Base-by-base conservation (phyloP, 2,329 filamentous ascomycete genomes). In the Clonostachys rhizophaga region DNA sequence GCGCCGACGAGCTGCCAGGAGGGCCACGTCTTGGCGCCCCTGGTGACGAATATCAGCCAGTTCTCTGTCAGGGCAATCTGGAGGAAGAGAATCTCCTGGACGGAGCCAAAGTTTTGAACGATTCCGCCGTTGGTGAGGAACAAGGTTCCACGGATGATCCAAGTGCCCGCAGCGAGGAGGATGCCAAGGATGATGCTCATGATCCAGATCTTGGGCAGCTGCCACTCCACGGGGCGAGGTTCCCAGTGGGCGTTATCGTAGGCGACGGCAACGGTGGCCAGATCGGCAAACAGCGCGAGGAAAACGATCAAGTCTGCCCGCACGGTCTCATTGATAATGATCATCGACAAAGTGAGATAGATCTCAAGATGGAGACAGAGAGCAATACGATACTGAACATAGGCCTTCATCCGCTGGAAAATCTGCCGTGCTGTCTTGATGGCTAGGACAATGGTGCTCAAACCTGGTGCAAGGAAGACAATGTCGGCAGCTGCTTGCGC, bases 231-330 rank as follows among this genome's bases (percentile, higher is more conserved):
- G 13, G 86, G 86, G 37, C 86, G 82, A 50, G 76, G 76, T 62
- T 90, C 86, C 58, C 83, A 88, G 71, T 88, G 83, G 42, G 86
- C 86, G 64, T 89, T 89, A 63, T 90, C 86, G 71, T 89, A 89
- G 43, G 86, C 86, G 49, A 89, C 82, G 50, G 86, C 86, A 54
- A 90, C 86, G 52, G 86, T 90, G 51, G 86, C 86, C 68, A 90
- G 71, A 78, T 90, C 86, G 56, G 86, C 86, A 69, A 90, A 90
- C 30, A 90, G 75, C 51, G 86, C 86, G 55, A 90, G 81, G 76
- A 89, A 90, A 67, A 89, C 86, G 59, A 90, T 84, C 40, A 90
- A 79, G 54, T 89, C 82, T 52, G 79, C 79, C 54, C 78, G 76
- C 63, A 89, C 79, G 52, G 84, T 88, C 74, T 89, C 85, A 72